Conservation (phyloP, 805 yeast genomes). For the Suhomyces pyralidae region DNA sequence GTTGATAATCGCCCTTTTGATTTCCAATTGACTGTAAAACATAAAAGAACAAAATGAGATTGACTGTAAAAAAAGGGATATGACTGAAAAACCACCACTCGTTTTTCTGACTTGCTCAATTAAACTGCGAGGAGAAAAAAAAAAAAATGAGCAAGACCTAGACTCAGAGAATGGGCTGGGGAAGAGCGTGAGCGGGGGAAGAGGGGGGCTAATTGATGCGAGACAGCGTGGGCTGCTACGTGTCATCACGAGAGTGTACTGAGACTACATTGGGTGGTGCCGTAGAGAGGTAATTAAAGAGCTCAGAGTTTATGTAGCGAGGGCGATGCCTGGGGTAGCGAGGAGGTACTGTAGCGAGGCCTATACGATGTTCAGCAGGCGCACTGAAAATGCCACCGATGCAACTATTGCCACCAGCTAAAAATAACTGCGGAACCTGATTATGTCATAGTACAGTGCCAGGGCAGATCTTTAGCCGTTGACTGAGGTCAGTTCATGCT, state of each 20-base stretch:
- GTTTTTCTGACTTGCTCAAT: not conserved
- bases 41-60: not conserved
- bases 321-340: not conserved
- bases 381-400: not conserved
- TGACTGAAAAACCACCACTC: not conserved
- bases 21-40: slow-evolving; percentile 2
- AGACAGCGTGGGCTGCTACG: not conserved
- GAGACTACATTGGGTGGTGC: not conserved
- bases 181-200: not conserved
- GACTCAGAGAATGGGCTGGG: not conserved
- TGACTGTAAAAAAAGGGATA: slow-evolving; percentile 1
- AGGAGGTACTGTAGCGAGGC: not conserved
- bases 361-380: not conserved
- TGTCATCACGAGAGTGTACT: not conserved
- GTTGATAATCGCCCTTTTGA: slow-evolving; percentile 1
- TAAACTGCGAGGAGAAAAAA: not conserved
- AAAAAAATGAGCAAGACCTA: not conserved
- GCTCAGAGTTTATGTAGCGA: not conserved
- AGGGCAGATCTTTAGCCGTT: not conserved
- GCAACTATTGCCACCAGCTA: not conserved
- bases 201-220: not conserved
- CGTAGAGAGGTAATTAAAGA: not conserved
- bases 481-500: not conserved
- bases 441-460: not conserved
- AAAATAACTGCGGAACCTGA: not conserved